phyloP scores from a whole-genome alignment of 2,329 filamentous ascomycete genomes.

The Aschersonia sp. region DNA sequence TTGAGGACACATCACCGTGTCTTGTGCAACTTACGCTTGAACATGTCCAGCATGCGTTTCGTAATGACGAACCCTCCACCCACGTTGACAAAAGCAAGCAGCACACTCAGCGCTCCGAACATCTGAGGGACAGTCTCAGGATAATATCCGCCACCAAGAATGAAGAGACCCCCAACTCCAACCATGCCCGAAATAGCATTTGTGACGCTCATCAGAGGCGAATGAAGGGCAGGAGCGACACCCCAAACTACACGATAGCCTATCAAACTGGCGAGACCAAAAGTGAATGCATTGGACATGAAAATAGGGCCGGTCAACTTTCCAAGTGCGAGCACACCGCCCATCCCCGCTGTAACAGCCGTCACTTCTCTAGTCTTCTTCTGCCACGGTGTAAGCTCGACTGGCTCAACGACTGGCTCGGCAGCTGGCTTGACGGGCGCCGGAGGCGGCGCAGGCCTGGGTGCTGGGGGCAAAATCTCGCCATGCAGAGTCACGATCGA shows the following conservation, averaged over 20 bases:
- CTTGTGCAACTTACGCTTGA: conserved; percentile 41
- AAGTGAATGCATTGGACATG: conserved; percentile 80
- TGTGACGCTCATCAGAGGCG: conserved; percentile 82
- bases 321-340: conserved; percentile 57
- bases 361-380: conserved; percentile 64
- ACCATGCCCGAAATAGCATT: conserved; percentile 92
- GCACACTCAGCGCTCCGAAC: conserved; percentile 65
- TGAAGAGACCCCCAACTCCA: conserved; percentile 74
- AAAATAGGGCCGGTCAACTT: conserved; percentile 72
- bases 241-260: conserved; percentile 86
- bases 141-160: conserved; percentile 69
- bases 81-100: conserved; percentile 79
- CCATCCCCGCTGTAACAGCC: conserved; percentile 64
- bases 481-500: conserved; percentile 72
- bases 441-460: conserved; percentile 47
- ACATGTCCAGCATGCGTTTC: conserved; percentile 89
- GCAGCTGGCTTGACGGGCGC: conserved; percentile 28
- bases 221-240: conserved; percentile 69
- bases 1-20: neutral
- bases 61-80: conserved; percentile 84
- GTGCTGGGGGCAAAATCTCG: conserved; percentile 59
- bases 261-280: conserved; percentile 69
- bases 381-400: conserved; percentile 69
- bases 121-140: conserved; percentile 66
- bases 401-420: conserved; percentile 34